Evolutionary conservation across 108 stramenopile species (phyloP), one percentile per base, ranked within the genome.

Genomic region (Stephanodiscus minutulus): DNA sequence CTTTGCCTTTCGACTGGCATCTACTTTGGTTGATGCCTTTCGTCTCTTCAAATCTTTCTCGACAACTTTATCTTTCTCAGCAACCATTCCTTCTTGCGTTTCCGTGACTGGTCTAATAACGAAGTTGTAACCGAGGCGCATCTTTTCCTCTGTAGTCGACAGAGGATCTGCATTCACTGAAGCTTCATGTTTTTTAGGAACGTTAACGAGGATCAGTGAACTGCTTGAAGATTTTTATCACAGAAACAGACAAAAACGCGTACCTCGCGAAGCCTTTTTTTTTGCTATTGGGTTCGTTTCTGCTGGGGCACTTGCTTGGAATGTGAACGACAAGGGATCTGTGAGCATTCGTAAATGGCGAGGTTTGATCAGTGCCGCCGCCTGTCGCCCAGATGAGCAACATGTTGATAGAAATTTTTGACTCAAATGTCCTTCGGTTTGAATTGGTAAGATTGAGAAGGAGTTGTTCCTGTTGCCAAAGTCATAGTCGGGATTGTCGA

Each of bases 341-440:
- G 60, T 39, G 11, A 77, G 68, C 54, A 57, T 58, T 22, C 63
- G 63, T 58, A 77, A 46, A 70, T 70, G 76, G 15, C 63, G 68
- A 57, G 63, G 66, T 4, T 69, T 35, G 22, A 70, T 43, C 25
- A 77, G 61, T 1, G 76, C 64, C 28, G 76, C 68, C 31, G 76
- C 64, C 48, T 77, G 76, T 5, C 68, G 61, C 57, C 76, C 76
- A 20, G 76, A 64, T 24, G 68, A 70, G 27, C 67, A 69, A 44
- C 76, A 77, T 0, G 28, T 68, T 22, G 76, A 62, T 18, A 65
- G 57, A 70, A 56, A 70, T 5, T 56, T 56, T 37, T 63, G 76
- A 37, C 39, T 50, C 28, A 70, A 8, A 29, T 70, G 54, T 27
- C 76, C 63, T 36, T 48, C 68, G n/a, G n/a, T 27, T 64, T 77